Evolutionary conservation across 2,329 filamentous ascomycete species (phyloP).

Genomic region (Neonectria coccinea): DNA sequence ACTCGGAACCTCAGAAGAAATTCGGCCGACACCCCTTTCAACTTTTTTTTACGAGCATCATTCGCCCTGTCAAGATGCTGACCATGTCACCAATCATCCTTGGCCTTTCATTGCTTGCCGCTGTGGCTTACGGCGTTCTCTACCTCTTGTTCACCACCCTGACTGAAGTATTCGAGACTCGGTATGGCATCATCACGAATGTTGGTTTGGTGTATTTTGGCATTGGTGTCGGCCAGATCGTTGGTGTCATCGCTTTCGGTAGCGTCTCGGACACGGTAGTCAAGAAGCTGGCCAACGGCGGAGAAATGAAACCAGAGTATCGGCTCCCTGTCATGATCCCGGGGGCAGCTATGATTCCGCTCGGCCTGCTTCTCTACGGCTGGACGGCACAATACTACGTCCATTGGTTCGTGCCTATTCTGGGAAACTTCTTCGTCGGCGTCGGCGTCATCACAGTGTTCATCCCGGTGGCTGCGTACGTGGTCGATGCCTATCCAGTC

Average conservation of each 20-base stretch:
- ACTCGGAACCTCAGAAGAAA: not conserved
- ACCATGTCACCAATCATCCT: conserved; percentile 58
- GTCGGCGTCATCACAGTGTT: conserved; percentile 51
- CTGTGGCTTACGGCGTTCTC: conserved; percentile 64
- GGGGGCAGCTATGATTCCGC: conserved; percentile 32
- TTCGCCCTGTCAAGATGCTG: conserved; percentile 62
- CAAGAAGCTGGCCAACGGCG: conserved; percentile 24
- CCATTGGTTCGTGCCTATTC: conserved; percentile 65
- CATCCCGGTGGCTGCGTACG: conserved; percentile 59
- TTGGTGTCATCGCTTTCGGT: conserved; percentile 21
- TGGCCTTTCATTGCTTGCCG: conserved; percentile 59
- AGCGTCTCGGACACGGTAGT: conserved; percentile 29
- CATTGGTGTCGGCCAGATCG: conserved; percentile 51
- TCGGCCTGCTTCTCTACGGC: conserved; percentile 43
- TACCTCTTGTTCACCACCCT: conserved; percentile 67
- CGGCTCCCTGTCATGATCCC: conserved; percentile 38
- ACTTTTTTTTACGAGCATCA: conserved; percentile 49
- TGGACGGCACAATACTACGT: conserved; percentile 57
- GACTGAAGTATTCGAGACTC: conserved; percentile 57
- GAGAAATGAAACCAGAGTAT: conserved; percentile 34
- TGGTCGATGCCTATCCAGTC: conserved; percentile 37
- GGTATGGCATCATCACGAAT: conserved; percentile 48
- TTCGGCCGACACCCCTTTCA: conserved; percentile 56
- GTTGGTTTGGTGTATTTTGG: conserved; percentile 60
- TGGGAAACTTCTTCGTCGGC: conserved; percentile 56